A percentile compares a stretch with the other conserved stretches of the same genome.
Evolutionary conservation across 768 basidiomycete species (phyloP).

Genomic region (Lactifluus pinguis): DNA sequence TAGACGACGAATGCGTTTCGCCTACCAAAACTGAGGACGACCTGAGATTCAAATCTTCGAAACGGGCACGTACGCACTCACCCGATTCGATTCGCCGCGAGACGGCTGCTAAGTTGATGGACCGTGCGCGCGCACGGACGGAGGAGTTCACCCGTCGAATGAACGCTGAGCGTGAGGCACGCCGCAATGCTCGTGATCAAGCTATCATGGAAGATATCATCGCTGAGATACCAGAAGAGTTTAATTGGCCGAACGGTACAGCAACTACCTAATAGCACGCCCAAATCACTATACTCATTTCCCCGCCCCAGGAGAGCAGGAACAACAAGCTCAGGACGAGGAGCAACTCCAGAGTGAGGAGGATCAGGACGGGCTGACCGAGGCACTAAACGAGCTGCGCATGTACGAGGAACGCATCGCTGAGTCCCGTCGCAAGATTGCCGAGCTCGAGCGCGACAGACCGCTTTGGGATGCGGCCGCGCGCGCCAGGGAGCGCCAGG

Average conservation of each 20-base stretch:
- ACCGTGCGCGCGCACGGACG: conserved; percentile 36
- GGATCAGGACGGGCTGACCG: conserved; percentile 18
- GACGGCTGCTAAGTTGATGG: conserved; percentile 29
- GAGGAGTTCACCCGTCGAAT: conserved; percentile 29
- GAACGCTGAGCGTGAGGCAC: conserved; percentile 28
- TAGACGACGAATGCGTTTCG: not conserved
- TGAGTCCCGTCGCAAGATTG: conserved; percentile 58
- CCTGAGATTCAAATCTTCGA: conserved; percentile 22
- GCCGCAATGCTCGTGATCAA: conserved; percentile 32
- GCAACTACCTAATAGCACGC: not conserved
- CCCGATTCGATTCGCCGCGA: conserved; percentile 34
- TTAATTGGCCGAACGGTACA: not conserved
- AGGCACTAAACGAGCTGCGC: conserved; percentile 21
- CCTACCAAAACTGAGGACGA: not conserved
- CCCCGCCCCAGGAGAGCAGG: not conserved
- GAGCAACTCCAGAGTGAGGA: not conserved
- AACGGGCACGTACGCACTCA: conserved; percentile 45
- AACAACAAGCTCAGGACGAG: not conserved
- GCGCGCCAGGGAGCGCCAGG: conserved; percentile 22
- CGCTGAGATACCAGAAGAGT: conserved; percentile 18
- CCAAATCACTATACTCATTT: not conserved
- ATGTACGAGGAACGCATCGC: conserved; percentile 38
- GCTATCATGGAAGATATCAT: conserved; percentile 34
- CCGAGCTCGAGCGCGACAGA: conserved; percentile 54
- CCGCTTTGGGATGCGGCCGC: conserved; percentile 54